Evolutionary conservation across 495 filamentous ascomycete species (phyloP).

Genomic region (Oidiodendron maius): DNA sequence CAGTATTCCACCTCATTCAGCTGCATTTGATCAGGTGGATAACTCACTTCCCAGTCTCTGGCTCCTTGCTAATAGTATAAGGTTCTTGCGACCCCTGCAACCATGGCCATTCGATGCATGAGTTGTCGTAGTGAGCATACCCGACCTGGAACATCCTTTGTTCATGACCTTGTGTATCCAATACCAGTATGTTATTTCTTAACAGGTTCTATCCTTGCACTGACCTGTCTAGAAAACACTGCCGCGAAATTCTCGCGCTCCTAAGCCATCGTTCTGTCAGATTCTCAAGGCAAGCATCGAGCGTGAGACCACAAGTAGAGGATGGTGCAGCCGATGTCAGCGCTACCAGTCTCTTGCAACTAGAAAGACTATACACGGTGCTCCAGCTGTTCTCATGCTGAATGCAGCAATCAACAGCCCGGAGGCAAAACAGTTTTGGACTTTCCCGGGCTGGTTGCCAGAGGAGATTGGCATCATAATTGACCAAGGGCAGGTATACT

Average conservation of each 20-base stretch:
- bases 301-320: slow-evolving; percentile 69
- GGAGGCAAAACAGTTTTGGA: slow-evolving; percentile 75
- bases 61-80: slow-evolving; percentile 9
- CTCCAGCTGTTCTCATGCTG: slow-evolving; percentile 78
- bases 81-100: slow-evolving; percentile 47
- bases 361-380: slow-evolving; percentile 68
- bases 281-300: slow-evolving; percentile 84
- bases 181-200: slow-evolving; percentile 34
- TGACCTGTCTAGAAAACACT: slow-evolving; percentile 28
- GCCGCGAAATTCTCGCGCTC: slow-evolving; percentile 43
- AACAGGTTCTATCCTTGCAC: slow-evolving; percentile 4
- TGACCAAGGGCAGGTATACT: slow-evolving; percentile 70
- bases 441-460: slow-evolving; percentile 82
- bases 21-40: slow-evolving; percentile 49
- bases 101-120: slow-evolving; percentile 65
- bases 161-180: slow-evolving; percentile 86
- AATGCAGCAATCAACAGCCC: slow-evolving; percentile 69
- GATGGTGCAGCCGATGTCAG: slow-evolving; percentile 86
- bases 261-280: slow-evolving; percentile 66
- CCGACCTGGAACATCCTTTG: slow-evolving; percentile 58
- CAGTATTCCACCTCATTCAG: slow-evolving; percentile 49
- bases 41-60: neutral
- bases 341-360: slow-evolving; percentile 78
- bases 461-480: slow-evolving; percentile 86
- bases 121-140: slow-evolving; percentile 75